These are phyloP conservation scores for Aspergillus sp. DNA, from an alignment of 2,329 filamentous ascomycete genomes.

Conservation along the genomic window DNA sequence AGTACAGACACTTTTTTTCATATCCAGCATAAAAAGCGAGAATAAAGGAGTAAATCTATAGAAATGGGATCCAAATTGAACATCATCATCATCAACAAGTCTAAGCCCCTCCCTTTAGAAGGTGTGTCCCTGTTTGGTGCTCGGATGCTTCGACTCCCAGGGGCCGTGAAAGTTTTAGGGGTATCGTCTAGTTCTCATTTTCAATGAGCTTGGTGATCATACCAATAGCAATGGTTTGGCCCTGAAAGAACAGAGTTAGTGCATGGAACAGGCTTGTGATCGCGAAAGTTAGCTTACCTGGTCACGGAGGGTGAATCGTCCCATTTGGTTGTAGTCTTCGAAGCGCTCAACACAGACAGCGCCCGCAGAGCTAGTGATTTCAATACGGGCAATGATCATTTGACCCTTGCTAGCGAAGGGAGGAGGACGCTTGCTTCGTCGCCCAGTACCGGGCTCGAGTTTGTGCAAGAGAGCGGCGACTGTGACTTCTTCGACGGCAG, in stretches of 20 bases:
- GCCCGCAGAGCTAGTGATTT: conserved; percentile 82
- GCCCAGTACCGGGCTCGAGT: conserved; percentile 88
- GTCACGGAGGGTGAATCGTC: conserved; percentile 86
- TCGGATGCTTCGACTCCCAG: not conserved
- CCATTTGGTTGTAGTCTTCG: conserved; percentile 93
- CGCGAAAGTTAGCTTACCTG: conserved; percentile 61
- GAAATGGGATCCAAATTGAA: conserved; percentile 25
- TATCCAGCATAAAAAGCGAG: conserved; percentile 24
- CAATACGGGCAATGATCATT: conserved; percentile 89
- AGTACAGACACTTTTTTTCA: conserved; percentile 26
- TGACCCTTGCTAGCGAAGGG: conserved; percentile 81
- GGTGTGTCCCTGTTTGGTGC: not conserved
- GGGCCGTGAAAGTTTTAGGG: conserved; percentile 7
- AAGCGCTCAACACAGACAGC: conserved; percentile 92
- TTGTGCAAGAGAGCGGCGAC: conserved; percentile 88
- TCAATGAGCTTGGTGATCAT: conserved; percentile 91
- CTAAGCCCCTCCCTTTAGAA: conserved; percentile 21
- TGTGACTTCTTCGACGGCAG: conserved; percentile 96
- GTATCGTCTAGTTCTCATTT: conserved; percentile 22
- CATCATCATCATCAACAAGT: conserved; percentile 42
- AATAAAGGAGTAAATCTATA: conserved; percentile 30
- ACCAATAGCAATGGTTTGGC: conserved; percentile 98
- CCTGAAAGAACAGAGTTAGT: conserved; percentile 56
- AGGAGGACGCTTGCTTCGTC: conserved; percentile 91
- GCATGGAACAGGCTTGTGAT: not conserved